Evolutionary conservation across 2,329 filamentous ascomycete genomes (phyloP).

Genomic region (Paecilomyces sp.): DNA sequence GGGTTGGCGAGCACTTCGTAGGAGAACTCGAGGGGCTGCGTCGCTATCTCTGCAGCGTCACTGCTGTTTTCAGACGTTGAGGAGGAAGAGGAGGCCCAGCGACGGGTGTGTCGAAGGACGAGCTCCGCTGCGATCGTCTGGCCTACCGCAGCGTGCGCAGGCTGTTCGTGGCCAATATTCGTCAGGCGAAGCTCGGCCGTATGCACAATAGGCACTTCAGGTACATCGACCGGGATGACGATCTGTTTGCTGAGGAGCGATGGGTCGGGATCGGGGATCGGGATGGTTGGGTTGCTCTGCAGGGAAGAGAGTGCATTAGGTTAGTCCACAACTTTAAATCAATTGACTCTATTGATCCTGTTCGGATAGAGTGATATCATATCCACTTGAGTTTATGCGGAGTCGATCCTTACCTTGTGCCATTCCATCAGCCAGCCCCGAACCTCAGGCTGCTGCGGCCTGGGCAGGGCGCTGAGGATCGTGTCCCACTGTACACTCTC

Average conservation of each 20-base stretch:
- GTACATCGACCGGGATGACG: constrained; percentile 83
- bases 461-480: constrained; percentile 45
- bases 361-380: neutral
- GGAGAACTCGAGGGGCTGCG: constrained; percentile 59
- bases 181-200: constrained; percentile 48
- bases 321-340: neutral
- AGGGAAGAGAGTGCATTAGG: neutral
- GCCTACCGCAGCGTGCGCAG: constrained; percentile 34
- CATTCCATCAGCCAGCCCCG: constrained; percentile 48
- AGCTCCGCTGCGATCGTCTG: constrained; percentile 42
- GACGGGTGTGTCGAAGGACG: constrained; percentile 47
- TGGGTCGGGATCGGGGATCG: constrained; percentile 20
- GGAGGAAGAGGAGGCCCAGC: constrained; percentile 39
- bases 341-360: neutral
- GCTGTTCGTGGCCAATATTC: constrained; percentile 15
- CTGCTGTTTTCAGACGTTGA: constrained; percentile 9
- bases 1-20: constrained; percentile 71
- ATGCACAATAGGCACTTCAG: constrained; percentile 73
- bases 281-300: constrained; percentile 27
- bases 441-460: constrained; percentile 35
- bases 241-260: constrained; percentile 54
- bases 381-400: neutral
- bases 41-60: constrained; percentile 18
- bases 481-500: constrained; percentile 48
- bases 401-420: constrained; percentile 43